Conservation (phyloP, 352 stramenopile species). For the Globisporangium cystogenes region DNA sequence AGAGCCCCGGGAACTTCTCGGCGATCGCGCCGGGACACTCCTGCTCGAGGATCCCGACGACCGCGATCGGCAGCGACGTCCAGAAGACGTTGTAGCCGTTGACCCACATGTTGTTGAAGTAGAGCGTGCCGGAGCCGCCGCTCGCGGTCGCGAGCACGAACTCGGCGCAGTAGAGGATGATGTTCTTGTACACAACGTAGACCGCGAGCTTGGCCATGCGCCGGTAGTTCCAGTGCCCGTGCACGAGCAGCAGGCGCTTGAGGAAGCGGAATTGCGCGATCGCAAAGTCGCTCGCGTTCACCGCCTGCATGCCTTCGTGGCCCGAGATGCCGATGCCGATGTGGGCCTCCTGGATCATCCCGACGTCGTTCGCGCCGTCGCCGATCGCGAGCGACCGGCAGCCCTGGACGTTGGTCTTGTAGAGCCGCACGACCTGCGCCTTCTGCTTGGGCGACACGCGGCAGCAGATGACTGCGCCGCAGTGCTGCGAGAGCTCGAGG, state of each 20-base stretch:
- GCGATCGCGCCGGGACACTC: slow-evolving; percentile 67
- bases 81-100: slow-evolving; percentile 97
- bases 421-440: slow-evolving; percentile 81
- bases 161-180: slow-evolving; percentile 78
- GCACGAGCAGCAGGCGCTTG: slow-evolving; percentile 94
- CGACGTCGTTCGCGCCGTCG: slow-evolving; percentile 99
- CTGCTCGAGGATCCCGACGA: slow-evolving; percentile 80
- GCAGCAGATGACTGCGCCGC: slow-evolving; percentile 86
- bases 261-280: slow-evolving; percentile 98
- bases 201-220: slow-evolving; percentile 94
- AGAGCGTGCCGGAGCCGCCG: slow-evolving; percentile 72
- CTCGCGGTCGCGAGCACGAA: slow-evolving; percentile 88
- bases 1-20: slow-evolving; percentile 75
- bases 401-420: slow-evolving; percentile 81
- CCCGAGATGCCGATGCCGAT: slow-evolving; percentile 98
- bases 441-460: slow-evolving; percentile 92
- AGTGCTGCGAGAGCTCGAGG: slow-evolving; percentile 79
- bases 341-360: slow-evolving; percentile 99
- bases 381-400: slow-evolving; percentile 94
- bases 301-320: slow-evolving; percentile 98
- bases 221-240: slow-evolving; percentile 98
- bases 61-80: slow-evolving; percentile 89
- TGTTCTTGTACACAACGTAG: slow-evolving; percentile 99
- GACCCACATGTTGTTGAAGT: slow-evolving; percentile 89
- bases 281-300: slow-evolving; percentile 97